phyloP scores from a whole-genome alignment of 179 eudicot species.

The Corrigiola litoralis region DNA sequence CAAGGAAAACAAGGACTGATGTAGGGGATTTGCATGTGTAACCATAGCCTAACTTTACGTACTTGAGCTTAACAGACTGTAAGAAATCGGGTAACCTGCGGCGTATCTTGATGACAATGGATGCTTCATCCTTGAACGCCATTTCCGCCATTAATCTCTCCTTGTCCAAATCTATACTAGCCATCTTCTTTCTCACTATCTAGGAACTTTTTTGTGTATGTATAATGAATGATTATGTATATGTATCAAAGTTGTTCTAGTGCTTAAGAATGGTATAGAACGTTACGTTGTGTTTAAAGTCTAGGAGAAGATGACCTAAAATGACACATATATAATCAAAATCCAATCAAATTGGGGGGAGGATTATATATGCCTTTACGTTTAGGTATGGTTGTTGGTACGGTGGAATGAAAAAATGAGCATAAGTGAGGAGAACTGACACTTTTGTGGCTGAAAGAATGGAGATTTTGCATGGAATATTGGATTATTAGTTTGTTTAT shows the following conservation, averaged over 20 bases:
- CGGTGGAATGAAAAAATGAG: not conserved
- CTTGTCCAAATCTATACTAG: slow-evolving; percentile 50
- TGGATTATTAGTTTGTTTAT: not conserved
- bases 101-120: slow-evolving; percentile 67
- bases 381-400: slow-evolving; percentile 12
- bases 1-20: slow-evolving; percentile 26
- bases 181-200: slow-evolving; percentile 3
- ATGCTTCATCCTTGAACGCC: slow-evolving; percentile 56
- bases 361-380: slow-evolving; percentile 7
- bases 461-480: not conserved
- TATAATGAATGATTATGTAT: no score
- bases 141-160: slow-evolving; percentile 82
- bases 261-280: not conserved
- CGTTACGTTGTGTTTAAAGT: not conserved
- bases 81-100: slow-evolving; percentile 63
- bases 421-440: not conserved
- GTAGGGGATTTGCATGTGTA: slow-evolving; percentile 42
- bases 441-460: no score
- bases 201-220: not conserved
- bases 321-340: slow-evolving; percentile 1
- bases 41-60: slow-evolving; percentile 65
- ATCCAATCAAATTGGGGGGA: not conserved
- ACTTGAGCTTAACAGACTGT: slow-evolving; percentile 70
- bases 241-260: not conserved
- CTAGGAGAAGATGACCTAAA: slow-evolving; percentile 21